A percentile compares a stretch with the other conserved stretches of the same genome.
Evolutionary conservation across 345 rosid species (phyloP).

Genomic region (Moringa oleifera): DNA sequence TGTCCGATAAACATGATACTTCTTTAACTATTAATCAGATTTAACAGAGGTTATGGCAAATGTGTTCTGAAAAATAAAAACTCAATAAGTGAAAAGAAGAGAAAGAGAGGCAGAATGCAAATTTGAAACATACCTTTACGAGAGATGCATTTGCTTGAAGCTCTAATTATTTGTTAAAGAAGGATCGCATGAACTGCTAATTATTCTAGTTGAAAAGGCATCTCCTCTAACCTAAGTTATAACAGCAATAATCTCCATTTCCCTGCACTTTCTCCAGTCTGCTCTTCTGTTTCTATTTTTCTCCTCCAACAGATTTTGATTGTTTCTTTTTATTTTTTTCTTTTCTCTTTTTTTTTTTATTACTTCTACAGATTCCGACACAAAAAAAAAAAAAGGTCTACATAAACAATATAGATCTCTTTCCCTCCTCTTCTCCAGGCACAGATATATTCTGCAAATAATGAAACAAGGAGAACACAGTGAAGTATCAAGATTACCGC

Average conservation of each 20-base stretch:
- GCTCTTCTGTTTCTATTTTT: neutral
- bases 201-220: conserved; percentile 3
- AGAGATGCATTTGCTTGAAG: neutral
- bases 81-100: neutral
- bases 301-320: no score
- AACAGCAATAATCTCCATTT: conserved; percentile 14
- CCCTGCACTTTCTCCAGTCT: conserved; percentile 15
- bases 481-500: no score
- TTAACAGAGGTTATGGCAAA: neutral
- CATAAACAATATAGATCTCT: no score
- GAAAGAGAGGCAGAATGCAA: neutral
- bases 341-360: no score
- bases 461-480: no score
- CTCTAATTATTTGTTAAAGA: neutral
- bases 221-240: conserved; percentile 16
- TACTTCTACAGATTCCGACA: no score
- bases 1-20: neutral
- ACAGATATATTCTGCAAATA: no score
- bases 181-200: conserved; percentile 7
- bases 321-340: no score
- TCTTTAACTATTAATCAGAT: neutral
- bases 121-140: neutral
- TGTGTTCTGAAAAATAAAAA: no score
- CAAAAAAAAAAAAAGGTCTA: no score
- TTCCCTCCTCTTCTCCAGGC: no score